These are phyloP conservation scores for Actinidia chinensis DNA, from an alignment of 179 eudicot species.

Conservation along the genomic window DNA sequence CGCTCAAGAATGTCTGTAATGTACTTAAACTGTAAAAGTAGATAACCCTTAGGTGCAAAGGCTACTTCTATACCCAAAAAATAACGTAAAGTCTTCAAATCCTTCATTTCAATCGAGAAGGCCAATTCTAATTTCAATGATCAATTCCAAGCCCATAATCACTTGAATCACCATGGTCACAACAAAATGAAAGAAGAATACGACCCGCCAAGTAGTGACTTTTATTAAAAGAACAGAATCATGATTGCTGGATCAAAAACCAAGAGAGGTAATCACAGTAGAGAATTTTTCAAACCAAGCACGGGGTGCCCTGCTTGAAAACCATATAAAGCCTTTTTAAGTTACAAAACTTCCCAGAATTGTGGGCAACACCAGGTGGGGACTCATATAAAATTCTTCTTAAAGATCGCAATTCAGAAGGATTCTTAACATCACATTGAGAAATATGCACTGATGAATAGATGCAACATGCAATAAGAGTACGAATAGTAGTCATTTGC, in stretches of 20 bases:
- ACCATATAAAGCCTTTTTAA: slow-evolving; percentile 8
- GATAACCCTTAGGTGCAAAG: neutral
- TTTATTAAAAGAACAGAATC: too few species aligned
- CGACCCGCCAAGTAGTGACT: too few species aligned
- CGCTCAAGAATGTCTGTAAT: too few species aligned
- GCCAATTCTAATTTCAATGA: too few species aligned
- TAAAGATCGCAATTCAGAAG: too few species aligned
- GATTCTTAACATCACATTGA: neutral
- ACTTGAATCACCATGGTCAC: too few species aligned
- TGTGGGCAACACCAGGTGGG: too few species aligned
- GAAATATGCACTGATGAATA: neutral
- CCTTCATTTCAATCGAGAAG: neutral
- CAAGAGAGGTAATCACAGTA: neutral
- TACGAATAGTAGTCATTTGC: neutral
- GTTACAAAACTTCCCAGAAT: too few species aligned
- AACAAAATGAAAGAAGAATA: too few species aligned
- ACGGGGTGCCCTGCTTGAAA: neutral
- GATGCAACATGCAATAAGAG: neutral
- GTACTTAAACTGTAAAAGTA: too few species aligned
- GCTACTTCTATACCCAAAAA: neutral
- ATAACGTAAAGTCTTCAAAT: neutral
- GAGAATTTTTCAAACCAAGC: neutral
- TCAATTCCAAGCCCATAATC: too few species aligned
- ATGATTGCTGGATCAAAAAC: neutral
- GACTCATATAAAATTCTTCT: too few species aligned